Conservation (phyloP, 768 basidiomycete species). For the Rhodotorula babjevae region DNA sequence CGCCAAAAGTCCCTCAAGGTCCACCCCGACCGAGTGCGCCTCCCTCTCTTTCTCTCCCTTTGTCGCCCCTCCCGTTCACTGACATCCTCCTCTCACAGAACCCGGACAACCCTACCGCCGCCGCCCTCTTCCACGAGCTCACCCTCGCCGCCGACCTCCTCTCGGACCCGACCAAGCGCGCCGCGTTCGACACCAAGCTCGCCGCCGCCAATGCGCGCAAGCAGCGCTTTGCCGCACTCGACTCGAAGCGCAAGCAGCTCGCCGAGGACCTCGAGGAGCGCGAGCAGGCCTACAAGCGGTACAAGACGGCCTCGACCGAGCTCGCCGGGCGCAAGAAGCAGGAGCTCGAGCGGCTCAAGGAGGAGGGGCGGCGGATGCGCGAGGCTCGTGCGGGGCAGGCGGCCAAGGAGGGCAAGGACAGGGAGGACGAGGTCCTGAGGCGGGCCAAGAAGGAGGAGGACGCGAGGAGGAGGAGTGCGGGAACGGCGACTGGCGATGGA, state of each 20-base stretch:
- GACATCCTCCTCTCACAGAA: slow-evolving; percentile 23
- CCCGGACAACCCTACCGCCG: slow-evolving; percentile 39
- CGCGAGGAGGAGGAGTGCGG: slow-evolving; percentile 4
- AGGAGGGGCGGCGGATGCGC: slow-evolving; percentile 38
- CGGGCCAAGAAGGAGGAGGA: neutral
- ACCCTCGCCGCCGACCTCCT: slow-evolving; percentile 37
- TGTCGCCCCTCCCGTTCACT: neutral
- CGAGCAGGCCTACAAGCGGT: slow-evolving; percentile 38
- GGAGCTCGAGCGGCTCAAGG: slow-evolving; percentile 39
- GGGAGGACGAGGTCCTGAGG: neutral
- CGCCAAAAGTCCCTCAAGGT: slow-evolving; percentile 41
- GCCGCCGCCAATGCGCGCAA: slow-evolving; percentile 31
- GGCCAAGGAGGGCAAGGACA: neutral
- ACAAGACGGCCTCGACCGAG: slow-evolving; percentile 21
- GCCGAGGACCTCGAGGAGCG: slow-evolving; percentile 36
- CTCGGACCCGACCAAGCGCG: slow-evolving; percentile 33
- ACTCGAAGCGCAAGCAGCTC: slow-evolving; percentile 40
- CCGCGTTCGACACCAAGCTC: slow-evolving; percentile 32
- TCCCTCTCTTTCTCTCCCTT: neutral
- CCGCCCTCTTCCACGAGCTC: slow-evolving; percentile 41
- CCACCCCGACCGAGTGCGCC: slow-evolving; percentile 41
- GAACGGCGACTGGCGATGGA: neutral
- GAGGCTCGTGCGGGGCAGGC: slow-evolving; percentile 8
- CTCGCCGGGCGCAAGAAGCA: slow-evolving; percentile 8
- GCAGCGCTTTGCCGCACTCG: slow-evolving; percentile 38